Conservation (phyloP, 2,329 filamentous ascomycete species). For the Microascus cirrosus region DNA sequence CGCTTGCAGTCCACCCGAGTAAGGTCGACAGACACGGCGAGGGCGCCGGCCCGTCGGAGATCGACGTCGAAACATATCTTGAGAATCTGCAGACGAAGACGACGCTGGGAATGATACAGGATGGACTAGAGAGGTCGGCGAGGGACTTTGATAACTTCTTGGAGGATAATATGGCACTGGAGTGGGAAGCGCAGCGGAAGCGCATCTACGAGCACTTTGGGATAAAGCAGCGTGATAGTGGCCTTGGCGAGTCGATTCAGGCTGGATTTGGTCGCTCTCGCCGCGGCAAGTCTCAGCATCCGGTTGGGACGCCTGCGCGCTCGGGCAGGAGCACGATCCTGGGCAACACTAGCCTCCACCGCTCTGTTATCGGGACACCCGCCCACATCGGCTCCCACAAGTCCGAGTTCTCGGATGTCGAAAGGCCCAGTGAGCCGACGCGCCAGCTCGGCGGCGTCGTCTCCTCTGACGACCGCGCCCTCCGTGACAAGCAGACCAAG, state of each 20-base stretch:
- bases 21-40: slow-evolving; percentile 10
- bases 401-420: slow-evolving; percentile 57
- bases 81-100: slow-evolving; percentile 82
- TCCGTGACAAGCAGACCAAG: slow-evolving; percentile 74
- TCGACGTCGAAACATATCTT: slow-evolving; percentile 69
- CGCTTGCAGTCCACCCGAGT: slow-evolving; percentile 23
- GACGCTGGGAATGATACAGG: slow-evolving; percentile 80
- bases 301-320: slow-evolving; percentile 41
- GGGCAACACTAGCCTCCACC: slow-evolving; percentile 57
- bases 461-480: slow-evolving; percentile 61
- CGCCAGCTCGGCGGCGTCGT: slow-evolving; percentile 29
- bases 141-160: slow-evolving; percentile 89
- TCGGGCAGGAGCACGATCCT: slow-evolving; percentile 37
- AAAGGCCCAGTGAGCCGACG: slow-evolving; percentile 37
- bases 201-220: slow-evolving; percentile 96
- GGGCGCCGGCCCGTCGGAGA: slow-evolving; percentile 32
- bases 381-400: slow-evolving; percentile 55
- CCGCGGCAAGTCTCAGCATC: slow-evolving; percentile 34
- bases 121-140: slow-evolving; percentile 80
- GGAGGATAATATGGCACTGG: slow-evolving; percentile 87
- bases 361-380: slow-evolving; percentile 78
- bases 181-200: slow-evolving; percentile 90
- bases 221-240: slow-evolving; percentile 49
- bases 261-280: slow-evolving; percentile 51
- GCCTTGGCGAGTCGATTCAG: slow-evolving; percentile 29